Evolutionary conservation across 2,329 filamentous ascomycete genomes (phyloP), one percentile per base, ranked within the genome.

Genomic region (Fusarium siculi): DNA sequence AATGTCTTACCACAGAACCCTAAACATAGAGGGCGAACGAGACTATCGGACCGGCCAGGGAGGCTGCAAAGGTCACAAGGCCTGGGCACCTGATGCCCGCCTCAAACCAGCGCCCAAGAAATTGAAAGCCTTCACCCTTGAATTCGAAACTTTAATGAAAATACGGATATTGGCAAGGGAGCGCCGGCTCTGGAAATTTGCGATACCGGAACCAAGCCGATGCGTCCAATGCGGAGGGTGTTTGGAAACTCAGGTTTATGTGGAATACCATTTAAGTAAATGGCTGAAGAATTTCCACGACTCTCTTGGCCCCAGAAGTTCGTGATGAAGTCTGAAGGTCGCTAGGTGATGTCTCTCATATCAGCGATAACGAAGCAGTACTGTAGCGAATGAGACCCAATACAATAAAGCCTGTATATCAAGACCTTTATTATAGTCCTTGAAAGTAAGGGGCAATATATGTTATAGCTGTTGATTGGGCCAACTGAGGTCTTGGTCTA

Each of bases 201-300:
- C 10, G 18, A 25, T 46, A 7, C 7, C 18, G 23, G 34, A n/a
- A 19, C 23, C 30, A 19, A 21, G 49, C 18, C n/a, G 16, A 52
- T 25, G n/a, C 7, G 18, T 21, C n/a, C n/a, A n/a, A 36, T 9
- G 18, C 2, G n/a, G 1, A 52, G 12, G 49, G 49, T 25, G 49
- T 36, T 18, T 36, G 9, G 8, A 5, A 19, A 36, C 5, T 2
- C 15, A 34, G 16, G 4, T 19, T 9, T 11, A 8, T 23, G 8
- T 19, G 11, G 23, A 34, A 18, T 10, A 11, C n/a, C 5, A 9
- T 8, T 11, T 15, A 36, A 2, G 0, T 21, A 2, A 25, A 25
- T 1, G 1, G 16, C 7, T 2, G 7, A 11, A 3, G 32, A 36
- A 1, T 2, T 25, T 1, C 3, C 25, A 15, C 1, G 6, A 25